Base-by-base conservation (phyloP, 139 green algal genomes). In the Tetradesmus lagerheimii region DNA sequence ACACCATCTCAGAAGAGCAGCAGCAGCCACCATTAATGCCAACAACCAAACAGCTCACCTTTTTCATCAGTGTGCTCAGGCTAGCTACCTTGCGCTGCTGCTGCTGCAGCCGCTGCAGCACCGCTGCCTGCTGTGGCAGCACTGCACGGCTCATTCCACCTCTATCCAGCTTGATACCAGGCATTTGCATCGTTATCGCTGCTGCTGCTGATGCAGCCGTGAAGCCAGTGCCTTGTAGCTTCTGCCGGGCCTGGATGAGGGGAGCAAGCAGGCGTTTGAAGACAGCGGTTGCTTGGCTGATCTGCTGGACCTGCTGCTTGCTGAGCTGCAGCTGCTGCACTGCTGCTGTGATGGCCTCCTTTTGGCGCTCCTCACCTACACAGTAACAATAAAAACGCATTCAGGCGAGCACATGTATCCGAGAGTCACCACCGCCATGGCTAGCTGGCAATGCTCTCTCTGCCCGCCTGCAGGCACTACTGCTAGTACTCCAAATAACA, bases 261-360 rank as follows among this genome's bases (percentile, higher is more conserved):
- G 80, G 80, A 31, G 80, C 80, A 2, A 86, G 45, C 34, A 86
- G n/a, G 16, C 80, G 43, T 47, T 86, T 86, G 80, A 86, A 86
- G 12, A 86, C 45, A 31, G 80, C 80, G 0, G 66, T 86, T 11
- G 12, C 57, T 3, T 86, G 29, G 29, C 45, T 43, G n/a, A 86
- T 86, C 41, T 77, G 81, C 81, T 78, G 81, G 53, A 77, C 47
- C 35, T 87, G 81, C 27, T 35, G 53, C 9, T 35, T n/a, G 53
- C 50, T 78, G 8, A 77, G 50, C 50, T 77, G 34, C 31, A 38
- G n/a, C 67, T 78, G 67, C 31, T 78, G 67, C n/a, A 39, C 67
- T 38, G 67, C 67, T 78, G 67, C 67, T 23, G n/a, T 38, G 8
- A 78, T 37, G 12, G 23, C 23, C 57, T 71, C 57, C 15, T 1